Conservation (phyloP, 331 rosid species). For the Malus hybrid region DNA sequence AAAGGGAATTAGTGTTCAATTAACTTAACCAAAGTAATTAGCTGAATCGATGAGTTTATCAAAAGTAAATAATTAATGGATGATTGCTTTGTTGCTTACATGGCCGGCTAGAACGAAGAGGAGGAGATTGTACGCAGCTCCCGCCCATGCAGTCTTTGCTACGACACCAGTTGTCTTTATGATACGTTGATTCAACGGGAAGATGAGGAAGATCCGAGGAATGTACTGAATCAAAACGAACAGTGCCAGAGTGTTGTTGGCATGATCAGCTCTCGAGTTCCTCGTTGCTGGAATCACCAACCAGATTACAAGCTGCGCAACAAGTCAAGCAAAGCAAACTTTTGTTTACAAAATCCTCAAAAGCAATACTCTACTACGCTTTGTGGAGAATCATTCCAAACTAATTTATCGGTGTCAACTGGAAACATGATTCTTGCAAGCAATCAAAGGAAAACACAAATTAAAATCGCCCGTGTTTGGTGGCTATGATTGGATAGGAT, state of each 20-base stretch:
- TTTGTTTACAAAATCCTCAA: background rate
- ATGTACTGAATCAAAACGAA: slow-evolving; percentile 76
- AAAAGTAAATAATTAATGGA: background rate
- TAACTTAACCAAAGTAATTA: background rate
- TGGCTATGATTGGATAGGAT: background rate
- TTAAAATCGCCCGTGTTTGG: background rate
- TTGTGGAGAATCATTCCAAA: background rate
- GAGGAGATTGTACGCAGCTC: slow-evolving; percentile 83
- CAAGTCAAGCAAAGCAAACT: background rate
- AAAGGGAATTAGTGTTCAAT: background rate
- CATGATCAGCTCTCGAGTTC: slow-evolving; percentile 45
- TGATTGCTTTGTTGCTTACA: slow-evolving; percentile 30
- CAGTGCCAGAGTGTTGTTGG: slow-evolving; percentile 76
- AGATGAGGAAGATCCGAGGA: slow-evolving; percentile 78
- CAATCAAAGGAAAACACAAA: background rate
- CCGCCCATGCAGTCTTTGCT: slow-evolving; percentile 88
- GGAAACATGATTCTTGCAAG: background rate
- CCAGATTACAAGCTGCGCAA: slow-evolving; percentile 67
- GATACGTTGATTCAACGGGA: slow-evolving; percentile 67
- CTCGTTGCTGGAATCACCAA: slow-evolving; percentile 51
- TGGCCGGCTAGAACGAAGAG: slow-evolving; percentile 90
- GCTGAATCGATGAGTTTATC: background rate
- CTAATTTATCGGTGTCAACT: too few species aligned
- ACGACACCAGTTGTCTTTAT: slow-evolving; percentile 73
- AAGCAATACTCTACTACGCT: background rate